Conservation (phyloP, 1,284 basidiomycete species). For the Ustilago nuda region DNA sequence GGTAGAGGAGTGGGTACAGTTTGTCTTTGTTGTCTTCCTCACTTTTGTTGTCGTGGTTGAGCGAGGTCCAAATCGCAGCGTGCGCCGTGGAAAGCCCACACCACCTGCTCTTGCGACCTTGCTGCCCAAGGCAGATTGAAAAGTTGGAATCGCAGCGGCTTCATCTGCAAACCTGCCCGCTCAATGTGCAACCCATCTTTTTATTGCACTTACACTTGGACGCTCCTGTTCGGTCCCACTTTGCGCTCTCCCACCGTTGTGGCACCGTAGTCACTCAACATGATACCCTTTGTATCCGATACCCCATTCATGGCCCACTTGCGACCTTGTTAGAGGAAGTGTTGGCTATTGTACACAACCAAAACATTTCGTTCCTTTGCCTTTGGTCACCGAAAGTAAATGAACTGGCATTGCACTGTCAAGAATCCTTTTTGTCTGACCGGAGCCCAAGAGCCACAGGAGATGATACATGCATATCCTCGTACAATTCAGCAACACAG, state of each 20-base stretch:
- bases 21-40: constrained; percentile 58
- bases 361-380: background rate
- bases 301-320: constrained; percentile 2
- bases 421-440: background rate
- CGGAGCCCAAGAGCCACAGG: background rate
- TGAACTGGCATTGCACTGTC: background rate
- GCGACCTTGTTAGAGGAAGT: background rate
- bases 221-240: background rate
- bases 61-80: constrained; percentile 35
- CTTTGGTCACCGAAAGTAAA: background rate
- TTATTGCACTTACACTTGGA: background rate
- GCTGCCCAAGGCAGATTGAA: constrained; percentile 20
- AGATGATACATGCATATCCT: background rate
- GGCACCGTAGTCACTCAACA: background rate
- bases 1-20: constrained; percentile 59
- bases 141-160: background rate
- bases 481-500: too few relatives aligned
- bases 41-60: constrained; percentile 59
- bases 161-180: background rate
- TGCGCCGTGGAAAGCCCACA: constrained; percentile 15
- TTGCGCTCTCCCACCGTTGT: background rate
- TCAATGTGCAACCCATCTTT: background rate
- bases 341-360: background rate
- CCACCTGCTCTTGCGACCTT: constrained; percentile 9
- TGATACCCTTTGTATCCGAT: constrained; percentile 10